These are phyloP conservation scores for Gnomoniopsis smithogilvyi DNA, from an alignment of 2,329 filamentous ascomycete genomes.

Conservation along the genomic window DNA sequence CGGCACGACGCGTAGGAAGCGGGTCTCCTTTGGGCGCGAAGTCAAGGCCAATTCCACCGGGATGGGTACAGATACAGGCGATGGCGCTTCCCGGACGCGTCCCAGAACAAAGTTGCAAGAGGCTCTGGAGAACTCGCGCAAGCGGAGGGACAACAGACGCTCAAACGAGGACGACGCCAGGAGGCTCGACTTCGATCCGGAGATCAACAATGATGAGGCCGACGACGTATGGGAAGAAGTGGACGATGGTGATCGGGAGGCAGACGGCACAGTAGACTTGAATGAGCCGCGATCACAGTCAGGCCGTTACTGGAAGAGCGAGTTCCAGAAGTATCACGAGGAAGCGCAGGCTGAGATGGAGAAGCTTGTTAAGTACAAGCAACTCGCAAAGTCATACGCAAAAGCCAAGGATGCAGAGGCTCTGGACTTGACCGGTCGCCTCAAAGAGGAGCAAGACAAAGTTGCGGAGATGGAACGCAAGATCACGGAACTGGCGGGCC, in stretches of 20 bases:
- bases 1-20: slow-evolving; percentile 57
- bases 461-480: slow-evolving; percentile 62
- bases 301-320: slow-evolving; percentile 75
- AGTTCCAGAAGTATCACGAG: slow-evolving; percentile 70
- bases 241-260: slow-evolving; percentile 42
- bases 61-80: slow-evolving; percentile 24
- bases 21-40: slow-evolving; percentile 62
- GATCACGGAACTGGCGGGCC: slow-evolving; percentile 57
- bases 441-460: slow-evolving; percentile 66
- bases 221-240: slow-evolving; percentile 55
- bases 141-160: slow-evolving; percentile 20
- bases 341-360: slow-evolving; percentile 72
- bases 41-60: slow-evolving; percentile 36
- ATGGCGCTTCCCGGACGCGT: slow-evolving; percentile 20
- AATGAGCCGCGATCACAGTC: slow-evolving; percentile 73
- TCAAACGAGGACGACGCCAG: slow-evolving; percentile 39
- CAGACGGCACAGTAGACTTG: slow-evolving; percentile 66
- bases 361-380: slow-evolving; percentile 76
- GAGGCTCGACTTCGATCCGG: slow-evolving; percentile 47
- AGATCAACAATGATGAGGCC: slow-evolving; percentile 15
- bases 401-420: slow-evolving; percentile 74
- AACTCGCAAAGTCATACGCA: slow-evolving; percentile 74
- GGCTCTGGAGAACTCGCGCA: slow-evolving; percentile 42
- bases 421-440: slow-evolving; percentile 59
- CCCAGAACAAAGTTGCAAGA: slow-evolving; percentile 43